These are phyloP conservation scores for Pisolithus sp. DNA, from an alignment of 768 basidiomycete genomes.

Conservation along the genomic window DNA sequence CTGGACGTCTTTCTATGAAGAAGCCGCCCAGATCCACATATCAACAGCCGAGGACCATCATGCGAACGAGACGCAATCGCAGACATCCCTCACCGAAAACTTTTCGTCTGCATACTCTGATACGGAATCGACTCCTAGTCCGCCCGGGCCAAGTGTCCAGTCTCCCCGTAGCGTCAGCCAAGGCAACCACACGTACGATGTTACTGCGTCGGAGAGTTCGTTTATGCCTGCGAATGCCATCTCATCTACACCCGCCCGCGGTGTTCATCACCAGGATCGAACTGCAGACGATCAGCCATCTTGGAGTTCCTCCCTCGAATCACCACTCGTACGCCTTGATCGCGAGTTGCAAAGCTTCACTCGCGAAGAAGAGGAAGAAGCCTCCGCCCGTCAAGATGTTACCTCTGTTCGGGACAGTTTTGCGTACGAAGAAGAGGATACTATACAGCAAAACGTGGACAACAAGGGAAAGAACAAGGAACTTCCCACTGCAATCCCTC, in stretches of 20 bases:
- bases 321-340: constrained; percentile 63
- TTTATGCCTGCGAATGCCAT: constrained; percentile 70
- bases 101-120: constrained; percentile 2
- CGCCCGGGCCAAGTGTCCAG: background rate
- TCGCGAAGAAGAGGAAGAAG: constrained; percentile 30
- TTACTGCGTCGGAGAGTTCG: constrained; percentile 56
- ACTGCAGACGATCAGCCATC: constrained; percentile 48
- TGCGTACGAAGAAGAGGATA: constrained; percentile 25
- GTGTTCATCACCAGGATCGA: constrained; percentile 26
- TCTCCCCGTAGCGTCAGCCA: constrained; percentile 10
- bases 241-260: constrained; percentile 70
- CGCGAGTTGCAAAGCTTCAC: constrained; percentile 55
- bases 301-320: constrained; percentile 71
- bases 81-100: constrained; percentile 18
- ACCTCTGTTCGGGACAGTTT: constrained; percentile 21
- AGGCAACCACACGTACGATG: constrained; percentile 22
- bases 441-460: constrained; percentile 27
- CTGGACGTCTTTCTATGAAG: constrained; percentile 95
- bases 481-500: constrained; percentile 35
- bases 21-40: constrained; percentile 83
- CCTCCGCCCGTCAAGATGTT: constrained; percentile 17
- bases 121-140: background rate
- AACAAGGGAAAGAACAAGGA: constrained; percentile 42
- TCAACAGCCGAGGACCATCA: constrained; percentile 66
- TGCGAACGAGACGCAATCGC: constrained; percentile 45